phyloP scores from a whole-genome alignment of 2,329 filamentous ascomycete genomes.

The Fusarium sp. region DNA sequence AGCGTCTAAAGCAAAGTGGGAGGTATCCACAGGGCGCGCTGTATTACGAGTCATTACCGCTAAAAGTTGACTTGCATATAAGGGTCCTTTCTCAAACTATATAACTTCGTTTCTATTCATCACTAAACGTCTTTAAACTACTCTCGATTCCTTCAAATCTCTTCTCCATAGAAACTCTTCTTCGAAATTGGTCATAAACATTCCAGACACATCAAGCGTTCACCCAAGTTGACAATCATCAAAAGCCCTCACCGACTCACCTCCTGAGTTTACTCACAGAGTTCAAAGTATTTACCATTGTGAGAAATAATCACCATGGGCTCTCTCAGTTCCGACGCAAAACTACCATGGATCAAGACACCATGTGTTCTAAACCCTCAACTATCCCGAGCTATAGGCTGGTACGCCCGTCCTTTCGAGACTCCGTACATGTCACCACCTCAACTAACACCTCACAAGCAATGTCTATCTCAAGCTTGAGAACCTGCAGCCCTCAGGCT shows the following conservation, averaged over 20 bases:
- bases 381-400: conserved; percentile 78
- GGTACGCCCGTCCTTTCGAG: conserved; percentile 62
- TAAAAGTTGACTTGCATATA: neutral
- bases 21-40: neutral
- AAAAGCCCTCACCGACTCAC: no score
- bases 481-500: conserved; percentile 85
- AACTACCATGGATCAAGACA: conserved; percentile 76
- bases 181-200: neutral
- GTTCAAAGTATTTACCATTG: no score
- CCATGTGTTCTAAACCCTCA: conserved; percentile 76
- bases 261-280: neutral
- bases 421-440: conserved; percentile 11
- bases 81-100: neutral
- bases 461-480: conserved; percentile 89
- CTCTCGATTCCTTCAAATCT: no score
- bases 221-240: no score
- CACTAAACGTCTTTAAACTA: no score
- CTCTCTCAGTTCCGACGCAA: conserved; percentile 56
- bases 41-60: neutral
- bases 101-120: no score
- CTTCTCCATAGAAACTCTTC: no score
- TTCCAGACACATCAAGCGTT: neutral
- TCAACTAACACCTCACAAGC: conserved; percentile 55
- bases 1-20: neutral
- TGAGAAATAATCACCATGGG: conserved; percentile 54